phyloP scores from a whole-genome alignment of 768 basidiomycete species.

The Kwoniella sp. region DNA sequence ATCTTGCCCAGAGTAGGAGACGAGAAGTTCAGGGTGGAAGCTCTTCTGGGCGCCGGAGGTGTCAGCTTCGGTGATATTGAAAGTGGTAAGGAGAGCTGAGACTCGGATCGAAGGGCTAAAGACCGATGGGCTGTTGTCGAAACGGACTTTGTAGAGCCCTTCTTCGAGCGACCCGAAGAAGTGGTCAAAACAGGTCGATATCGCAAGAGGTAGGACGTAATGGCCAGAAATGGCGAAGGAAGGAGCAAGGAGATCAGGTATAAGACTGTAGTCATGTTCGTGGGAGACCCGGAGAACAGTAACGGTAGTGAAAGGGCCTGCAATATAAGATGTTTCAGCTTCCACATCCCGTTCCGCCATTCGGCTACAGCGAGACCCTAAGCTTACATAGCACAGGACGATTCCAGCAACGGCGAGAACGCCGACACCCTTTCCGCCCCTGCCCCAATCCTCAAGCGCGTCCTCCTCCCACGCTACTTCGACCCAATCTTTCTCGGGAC shows the following conservation, averaged over 20 bases:
- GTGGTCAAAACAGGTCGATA: constrained; percentile 22
- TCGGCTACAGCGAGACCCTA: too few species aligned
- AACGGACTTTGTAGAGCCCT: constrained; percentile 22
- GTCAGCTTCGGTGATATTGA: constrained; percentile 46
- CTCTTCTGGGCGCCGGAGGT: constrained; percentile 28
- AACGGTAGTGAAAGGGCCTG: constrained; percentile 37
- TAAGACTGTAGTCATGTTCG: constrained; percentile 4
- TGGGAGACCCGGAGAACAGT: constrained; percentile 19
- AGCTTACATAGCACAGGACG: constrained; percentile 40
- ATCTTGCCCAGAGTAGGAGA: constrained; percentile 25
- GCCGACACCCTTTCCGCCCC: constrained; percentile 33
- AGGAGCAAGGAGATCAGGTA: constrained; percentile 17
- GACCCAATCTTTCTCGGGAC: constrained; percentile 39
- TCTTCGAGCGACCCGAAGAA: constrained; percentile 9
- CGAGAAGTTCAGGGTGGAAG: constrained; percentile 16
- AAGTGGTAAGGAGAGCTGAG: constrained; percentile 43
- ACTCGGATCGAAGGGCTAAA: constrained; percentile 37
- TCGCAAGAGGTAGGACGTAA: constrained; percentile 38
- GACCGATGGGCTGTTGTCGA: constrained; percentile 32
- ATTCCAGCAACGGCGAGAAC: constrained; percentile 24
- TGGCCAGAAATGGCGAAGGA: constrained; percentile 25
- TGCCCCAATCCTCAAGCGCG: constrained; percentile 39
- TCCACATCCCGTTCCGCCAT: background rate
- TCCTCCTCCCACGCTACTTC: constrained; percentile 33
- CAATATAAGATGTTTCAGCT: background rate